Conservation (phyloP, 805 yeast species). For the Metschnikowia kofuensis region DNA sequence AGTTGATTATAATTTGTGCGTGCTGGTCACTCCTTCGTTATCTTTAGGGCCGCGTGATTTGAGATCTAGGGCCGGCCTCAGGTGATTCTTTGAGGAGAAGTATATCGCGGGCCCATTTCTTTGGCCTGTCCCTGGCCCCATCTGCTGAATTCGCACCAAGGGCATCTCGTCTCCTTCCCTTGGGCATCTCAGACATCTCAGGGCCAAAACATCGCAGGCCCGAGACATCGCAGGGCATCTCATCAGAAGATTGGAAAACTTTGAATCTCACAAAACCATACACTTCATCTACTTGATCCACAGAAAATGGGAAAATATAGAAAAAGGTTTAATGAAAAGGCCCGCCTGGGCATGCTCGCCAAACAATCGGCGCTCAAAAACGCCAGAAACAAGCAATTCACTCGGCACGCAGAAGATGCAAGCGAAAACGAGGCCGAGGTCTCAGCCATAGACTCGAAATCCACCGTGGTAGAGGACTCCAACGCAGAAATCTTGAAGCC, state of each 20-base stretch:
- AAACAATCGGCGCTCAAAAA: conserved; percentile 67
- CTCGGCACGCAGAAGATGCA: conserved; percentile 36
- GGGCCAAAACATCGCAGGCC: too few relatives aligned
- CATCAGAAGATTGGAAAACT: conserved; percentile 1
- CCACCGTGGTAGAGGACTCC: conserved; percentile 32
- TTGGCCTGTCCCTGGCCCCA: too few relatives aligned
- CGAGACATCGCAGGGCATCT: conserved; percentile 1
- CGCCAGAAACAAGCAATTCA: conserved; percentile 69
- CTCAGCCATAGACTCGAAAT: too few relatives aligned
- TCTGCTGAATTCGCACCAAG: too few relatives aligned
- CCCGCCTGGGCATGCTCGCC: conserved; percentile 79
- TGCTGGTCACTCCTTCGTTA: too few relatives aligned
- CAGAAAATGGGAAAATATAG: conserved; percentile 76
- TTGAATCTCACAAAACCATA: not conserved
- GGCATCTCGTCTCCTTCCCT: too few relatives aligned
- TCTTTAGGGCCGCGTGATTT: too few relatives aligned
- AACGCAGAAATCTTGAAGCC: conserved; percentile 65
- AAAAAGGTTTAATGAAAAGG: conserved; percentile 79
- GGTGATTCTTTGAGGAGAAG: too few relatives aligned
- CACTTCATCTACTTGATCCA: not conserved
- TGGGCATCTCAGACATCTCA: too few relatives aligned
- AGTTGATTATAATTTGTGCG: too few relatives aligned
- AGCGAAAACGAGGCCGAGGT: conserved; percentile 12
- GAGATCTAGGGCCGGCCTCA: too few relatives aligned
- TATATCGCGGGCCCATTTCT: too few relatives aligned